Percentiles rank a stretch among this genome's conserved stretches.
Conservation (phyloP, 2,329 filamentous ascomycete species). For the Beauveria bassiana region DNA sequence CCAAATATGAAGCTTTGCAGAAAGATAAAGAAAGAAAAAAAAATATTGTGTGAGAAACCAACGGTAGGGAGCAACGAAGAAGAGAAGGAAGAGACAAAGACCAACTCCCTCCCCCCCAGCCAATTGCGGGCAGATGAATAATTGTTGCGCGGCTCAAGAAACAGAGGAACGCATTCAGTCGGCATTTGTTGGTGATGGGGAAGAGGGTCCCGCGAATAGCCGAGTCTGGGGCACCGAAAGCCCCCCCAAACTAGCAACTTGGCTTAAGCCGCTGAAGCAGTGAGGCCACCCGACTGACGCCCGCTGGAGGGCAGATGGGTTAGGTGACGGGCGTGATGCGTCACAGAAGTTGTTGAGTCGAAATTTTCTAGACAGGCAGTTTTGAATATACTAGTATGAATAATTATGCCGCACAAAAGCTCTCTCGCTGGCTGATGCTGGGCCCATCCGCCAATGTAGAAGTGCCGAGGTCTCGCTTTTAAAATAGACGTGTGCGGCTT, state of each 20-base stretch:
- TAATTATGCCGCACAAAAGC: too few species aligned
- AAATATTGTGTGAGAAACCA: neutral
- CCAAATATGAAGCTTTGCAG: neutral
- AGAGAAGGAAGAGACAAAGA: neutral
- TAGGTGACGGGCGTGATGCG: neutral
- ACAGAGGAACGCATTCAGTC: slow-evolving; percentile 23
- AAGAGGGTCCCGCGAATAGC: slow-evolving; percentile 28
- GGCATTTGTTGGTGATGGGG: slow-evolving; percentile 26
- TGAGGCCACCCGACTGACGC: neutral
- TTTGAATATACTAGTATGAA: too few species aligned
- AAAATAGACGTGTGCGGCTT: too few species aligned
- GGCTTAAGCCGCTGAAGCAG: slow-evolving; percentile 2
- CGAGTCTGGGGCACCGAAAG: slow-evolving; percentile 24
- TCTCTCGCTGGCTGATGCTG: too few species aligned
- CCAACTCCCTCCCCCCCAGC: neutral
- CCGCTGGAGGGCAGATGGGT: neutral
- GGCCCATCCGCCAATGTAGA: too few species aligned
- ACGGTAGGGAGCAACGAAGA: neutral
- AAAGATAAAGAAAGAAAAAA: neutral
- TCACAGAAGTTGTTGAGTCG: neutral
- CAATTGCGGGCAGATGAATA: slow-evolving; percentile 9
- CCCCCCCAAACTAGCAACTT: neutral
- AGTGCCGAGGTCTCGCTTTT: too few species aligned
- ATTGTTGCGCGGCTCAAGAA: slow-evolving; percentile 8
- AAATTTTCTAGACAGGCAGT: too few species aligned